Percentiles rank a stretch among this genome's conserved stretches.
Evolutionary conservation across 768 basidiomycete species (phyloP).

Genomic region (Tephrocybe sp.): DNA sequence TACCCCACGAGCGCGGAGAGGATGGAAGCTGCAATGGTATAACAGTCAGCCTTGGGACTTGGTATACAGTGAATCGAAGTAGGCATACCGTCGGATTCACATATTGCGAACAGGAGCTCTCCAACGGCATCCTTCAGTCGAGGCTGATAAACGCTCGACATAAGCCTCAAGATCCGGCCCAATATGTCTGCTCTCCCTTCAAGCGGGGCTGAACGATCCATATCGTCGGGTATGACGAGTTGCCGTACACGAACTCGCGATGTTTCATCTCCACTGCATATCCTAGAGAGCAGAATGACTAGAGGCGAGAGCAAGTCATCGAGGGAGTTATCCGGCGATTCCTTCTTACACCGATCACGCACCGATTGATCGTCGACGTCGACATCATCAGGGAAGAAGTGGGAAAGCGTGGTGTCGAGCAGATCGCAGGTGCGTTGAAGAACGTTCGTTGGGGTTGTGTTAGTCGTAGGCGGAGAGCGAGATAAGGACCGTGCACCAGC

Average conservation of each 20-base stretch:
- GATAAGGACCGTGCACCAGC: conserved; percentile 52
- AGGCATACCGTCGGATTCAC: conserved; percentile 64
- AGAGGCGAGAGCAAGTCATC: conserved; percentile 83
- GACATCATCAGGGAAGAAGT: conserved; percentile 66
- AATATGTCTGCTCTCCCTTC: conserved; percentile 73
- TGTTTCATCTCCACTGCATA: conserved; percentile 64
- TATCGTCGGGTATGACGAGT: conserved; percentile 70
- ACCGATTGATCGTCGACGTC: conserved; percentile 67
- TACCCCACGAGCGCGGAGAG: conserved; percentile 87
- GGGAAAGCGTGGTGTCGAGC: conserved; percentile 54
- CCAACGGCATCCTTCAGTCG: conserved; percentile 77
- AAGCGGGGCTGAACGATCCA: conserved; percentile 79
- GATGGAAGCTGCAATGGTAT: conserved; percentile 46
- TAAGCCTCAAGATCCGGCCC: conserved; percentile 77
- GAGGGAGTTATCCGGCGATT: conserved; percentile 52
- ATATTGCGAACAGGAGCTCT: conserved; percentile 84
- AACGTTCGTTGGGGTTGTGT: conserved; percentile 41
- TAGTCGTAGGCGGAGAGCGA: conserved; percentile 45
- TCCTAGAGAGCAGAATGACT: conserved; percentile 68
- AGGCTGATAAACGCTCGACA: conserved; percentile 71
- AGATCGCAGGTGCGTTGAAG: conserved; percentile 68
- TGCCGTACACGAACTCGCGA: conserved; percentile 58
- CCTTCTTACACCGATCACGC: conserved; percentile 48
- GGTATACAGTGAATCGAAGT: too few species aligned
- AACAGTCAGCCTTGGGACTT: conserved; percentile 1